phyloP scores from a whole-genome alignment of 306 rosid species.

The Glycine latifolia region DNA sequence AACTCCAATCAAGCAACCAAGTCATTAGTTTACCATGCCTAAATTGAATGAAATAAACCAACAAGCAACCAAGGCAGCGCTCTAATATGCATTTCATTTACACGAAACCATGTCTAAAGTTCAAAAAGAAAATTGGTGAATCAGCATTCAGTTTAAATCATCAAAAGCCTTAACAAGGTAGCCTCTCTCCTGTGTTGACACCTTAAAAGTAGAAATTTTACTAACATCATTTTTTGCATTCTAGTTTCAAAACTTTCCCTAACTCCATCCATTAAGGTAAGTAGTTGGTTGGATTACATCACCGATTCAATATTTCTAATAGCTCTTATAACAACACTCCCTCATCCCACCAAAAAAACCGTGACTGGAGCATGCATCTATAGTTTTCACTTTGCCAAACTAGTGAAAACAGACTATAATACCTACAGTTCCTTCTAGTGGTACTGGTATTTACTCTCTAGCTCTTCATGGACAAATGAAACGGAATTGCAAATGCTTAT shows the following conservation, averaged over 20 bases:
- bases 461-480: neutral
- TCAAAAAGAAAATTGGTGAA: slow-evolving; percentile 8
- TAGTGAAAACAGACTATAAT: too few relatives aligned
- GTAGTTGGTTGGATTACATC: neutral
- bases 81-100: slow-evolving; percentile 18
- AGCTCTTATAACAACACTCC: neutral
- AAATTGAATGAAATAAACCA: slow-evolving; percentile 2
- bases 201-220: neutral
- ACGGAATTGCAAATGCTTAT: neutral
- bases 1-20: neutral
- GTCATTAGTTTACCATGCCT: slow-evolving; percentile 13
- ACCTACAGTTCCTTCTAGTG: too few relatives aligned
- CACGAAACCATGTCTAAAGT: neutral
- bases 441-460: neutral
- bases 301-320: neutral
- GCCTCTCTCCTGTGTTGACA: neutral
- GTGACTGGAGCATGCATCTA: too few relatives aligned
- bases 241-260: neutral
- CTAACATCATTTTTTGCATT: neutral
- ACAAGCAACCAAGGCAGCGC: slow-evolving; percentile 8
- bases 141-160: neutral
- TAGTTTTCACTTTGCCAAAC: too few relatives aligned
- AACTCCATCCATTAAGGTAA: neutral
- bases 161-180: neutral
- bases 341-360: neutral